Conservation (phyloP, 768 basidiomycete genomes). For the Termitomyces eurrhizus region DNA sequence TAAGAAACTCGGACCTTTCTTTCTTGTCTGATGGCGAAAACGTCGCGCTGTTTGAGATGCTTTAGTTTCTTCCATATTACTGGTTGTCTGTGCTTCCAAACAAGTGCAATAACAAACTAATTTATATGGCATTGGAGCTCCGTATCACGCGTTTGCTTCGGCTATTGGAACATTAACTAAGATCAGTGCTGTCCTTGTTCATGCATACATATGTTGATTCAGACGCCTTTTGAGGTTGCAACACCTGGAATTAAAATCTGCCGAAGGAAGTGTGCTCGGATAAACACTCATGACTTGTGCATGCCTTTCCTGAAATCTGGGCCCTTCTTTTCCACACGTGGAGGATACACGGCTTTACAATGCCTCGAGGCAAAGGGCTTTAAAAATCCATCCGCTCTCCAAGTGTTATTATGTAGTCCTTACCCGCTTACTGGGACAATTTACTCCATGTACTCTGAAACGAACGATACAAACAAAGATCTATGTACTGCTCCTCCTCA, state of each 20-base stretch:
- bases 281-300: not conserved
- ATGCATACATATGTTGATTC: not conserved
- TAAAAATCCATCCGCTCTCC: not conserved
- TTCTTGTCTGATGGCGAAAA: not conserved
- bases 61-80: not conserved
- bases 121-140: not conserved
- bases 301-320: not conserved
- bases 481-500: slow-evolving; percentile 5
- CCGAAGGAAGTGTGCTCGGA: not conserved
- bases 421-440: not conserved
- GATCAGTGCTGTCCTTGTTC: not conserved
- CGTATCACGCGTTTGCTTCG: not conserved
- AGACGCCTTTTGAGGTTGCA: not conserved
- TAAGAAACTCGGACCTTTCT: not conserved
- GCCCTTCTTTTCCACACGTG: not conserved
- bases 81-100: not conserved
- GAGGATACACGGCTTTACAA: not conserved
- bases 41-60: not conserved
- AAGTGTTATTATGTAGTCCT: not conserved
- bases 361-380: not conserved
- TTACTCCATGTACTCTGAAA: slow-evolving; percentile 15
- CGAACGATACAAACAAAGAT: slow-evolving; percentile 13
- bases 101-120: not conserved
- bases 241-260: not conserved
- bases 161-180: not conserved